Evolutionary conservation across 106 monocot species (phyloP), one percentile per base, ranked within the genome.

Genomic region (Hemerocallis citrina): DNA sequence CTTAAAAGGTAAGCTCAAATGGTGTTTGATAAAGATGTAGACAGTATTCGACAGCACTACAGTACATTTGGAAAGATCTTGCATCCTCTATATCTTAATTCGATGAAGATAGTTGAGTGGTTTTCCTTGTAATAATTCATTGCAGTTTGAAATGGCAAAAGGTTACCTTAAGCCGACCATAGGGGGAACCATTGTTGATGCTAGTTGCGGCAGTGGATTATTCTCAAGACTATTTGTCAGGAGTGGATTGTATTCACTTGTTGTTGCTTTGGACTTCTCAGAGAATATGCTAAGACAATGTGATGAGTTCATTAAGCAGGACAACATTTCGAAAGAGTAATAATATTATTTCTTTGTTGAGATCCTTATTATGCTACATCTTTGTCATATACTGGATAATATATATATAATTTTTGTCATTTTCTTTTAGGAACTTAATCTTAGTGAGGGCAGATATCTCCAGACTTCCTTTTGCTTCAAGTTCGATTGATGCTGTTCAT

Each of bases 71-170:
- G 24, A 32, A n/a, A 49, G 24, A 31, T 46, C 0, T 19, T 32
- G 54, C 51, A 14, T 28, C 27, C 14, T 54, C 15, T 30, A 13
- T n/a, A n/a, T 54, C 13, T 54, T 54, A 30, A n/a, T 54, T 54
- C 32, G 29, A 5, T 54, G 29, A 32, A n/a, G 31, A 31, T n/a
- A 31, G 54, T 31, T 27, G n/a, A 54, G 1, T n/a, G 32, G 31
- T 54, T 1, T 54, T 5, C 12, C 11, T 52, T 52, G 51, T 52
- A 30, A 29, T 1, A 44, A 23, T 25, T 54, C 1, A 17, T 11
- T 83, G 75, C 86, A 96, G 95, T 96, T 96, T 84, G 77, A 90
- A 79, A 84, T 90, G 89, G 95, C 95, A 9, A 79, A 86, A 65
- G 57, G 61, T 32, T 90, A 77, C 67, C 83, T 96, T 48, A 72